Conservation (phyloP, 2,329 filamentous ascomycete species). For the Ophiocordyceps camponoti-leonardi region DNA sequence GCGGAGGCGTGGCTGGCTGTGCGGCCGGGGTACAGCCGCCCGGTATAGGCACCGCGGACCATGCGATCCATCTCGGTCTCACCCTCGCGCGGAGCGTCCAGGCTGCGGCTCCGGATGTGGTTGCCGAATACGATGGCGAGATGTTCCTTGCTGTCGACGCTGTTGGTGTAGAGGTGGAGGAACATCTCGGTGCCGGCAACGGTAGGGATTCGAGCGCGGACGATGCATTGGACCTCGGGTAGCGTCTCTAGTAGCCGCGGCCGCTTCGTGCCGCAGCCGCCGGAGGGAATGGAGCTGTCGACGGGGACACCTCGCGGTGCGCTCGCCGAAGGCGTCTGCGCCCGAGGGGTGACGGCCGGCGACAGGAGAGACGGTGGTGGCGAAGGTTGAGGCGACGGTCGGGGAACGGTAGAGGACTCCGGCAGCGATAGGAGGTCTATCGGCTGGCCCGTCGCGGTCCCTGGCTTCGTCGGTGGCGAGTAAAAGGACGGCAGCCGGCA, state of each 20-base stretch:
- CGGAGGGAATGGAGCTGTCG: slow-evolving; percentile 38
- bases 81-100: slow-evolving; percentile 55
- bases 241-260: slow-evolving; percentile 60
- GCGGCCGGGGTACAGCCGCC: slow-evolving; percentile 70
- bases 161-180: slow-evolving; percentile 84
- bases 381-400: background rate
- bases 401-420: slow-evolving; percentile 4
- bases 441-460: slow-evolving; percentile 5
- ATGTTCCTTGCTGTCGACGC: slow-evolving; percentile 87
- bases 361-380: slow-evolving; percentile 61
- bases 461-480: slow-evolving; percentile 17
- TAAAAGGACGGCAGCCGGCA: slow-evolving; percentile 28
- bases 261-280: slow-evolving; percentile 43
- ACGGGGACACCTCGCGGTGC: slow-evolving; percentile 38
- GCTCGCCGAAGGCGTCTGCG: slow-evolving; percentile 28
- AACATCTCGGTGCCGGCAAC: slow-evolving; percentile 92
- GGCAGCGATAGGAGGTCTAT: slow-evolving; percentile 20
- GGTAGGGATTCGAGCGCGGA: slow-evolving; percentile 87
- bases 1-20: slow-evolving; percentile 49
- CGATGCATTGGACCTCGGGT: slow-evolving; percentile 80
- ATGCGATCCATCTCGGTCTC: slow-evolving; percentile 84
- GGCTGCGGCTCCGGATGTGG: slow-evolving; percentile 55
- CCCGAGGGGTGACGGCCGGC: slow-evolving; percentile 63
- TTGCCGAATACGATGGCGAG: slow-evolving; percentile 92
- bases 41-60: slow-evolving; percentile 85